phyloP scores from a whole-genome alignment of 371 early-diverging fungal species.

The Mucor mucedo region DNA sequence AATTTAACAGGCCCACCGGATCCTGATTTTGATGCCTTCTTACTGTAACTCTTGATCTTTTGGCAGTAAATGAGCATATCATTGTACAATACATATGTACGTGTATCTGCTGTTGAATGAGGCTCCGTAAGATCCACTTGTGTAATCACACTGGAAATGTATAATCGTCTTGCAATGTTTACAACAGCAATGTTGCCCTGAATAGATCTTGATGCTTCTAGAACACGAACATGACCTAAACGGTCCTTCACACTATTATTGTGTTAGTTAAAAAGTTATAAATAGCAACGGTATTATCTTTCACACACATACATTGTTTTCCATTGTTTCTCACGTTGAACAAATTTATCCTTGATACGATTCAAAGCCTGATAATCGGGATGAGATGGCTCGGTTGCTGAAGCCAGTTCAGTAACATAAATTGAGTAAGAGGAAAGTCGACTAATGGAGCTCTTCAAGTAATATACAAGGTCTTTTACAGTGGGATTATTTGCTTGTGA shows the following conservation, averaged over 20 bases:
- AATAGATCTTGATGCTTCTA: slow-evolving; percentile 19
- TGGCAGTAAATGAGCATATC: slow-evolving; percentile 26
- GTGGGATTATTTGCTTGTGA: neutral
- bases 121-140: slow-evolving; percentile 21
- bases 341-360: slow-evolving; percentile 14
- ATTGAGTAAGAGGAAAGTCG: slow-evolving; percentile 13
- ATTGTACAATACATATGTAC: slow-evolving; percentile 28
- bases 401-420: slow-evolving; percentile 8
- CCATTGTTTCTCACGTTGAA: slow-evolving; percentile 12
- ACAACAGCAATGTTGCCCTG: slow-evolving; percentile 25
- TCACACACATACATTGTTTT: slow-evolving; percentile 14
- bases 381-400: slow-evolving; percentile 25
- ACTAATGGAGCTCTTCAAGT: slow-evolving; percentile 20
- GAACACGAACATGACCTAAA: slow-evolving; percentile 20
- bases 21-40: neutral
- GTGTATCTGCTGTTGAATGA: slow-evolving; percentile 15
- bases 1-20: slow-evolving; percentile 3
- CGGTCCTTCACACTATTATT: slow-evolving; percentile 24
- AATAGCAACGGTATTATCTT: neutral
- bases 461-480: slow-evolving; percentile 15
- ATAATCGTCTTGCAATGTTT: slow-evolving; percentile 19
- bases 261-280: neutral
- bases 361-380: slow-evolving; percentile 22
- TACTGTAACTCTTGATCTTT: slow-evolving; percentile 12
- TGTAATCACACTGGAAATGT: slow-evolving; percentile 14